phyloP scores from a whole-genome alignment of 2,329 filamentous ascomycete genomes.

The Teratosphaeria nubilosa region DNA sequence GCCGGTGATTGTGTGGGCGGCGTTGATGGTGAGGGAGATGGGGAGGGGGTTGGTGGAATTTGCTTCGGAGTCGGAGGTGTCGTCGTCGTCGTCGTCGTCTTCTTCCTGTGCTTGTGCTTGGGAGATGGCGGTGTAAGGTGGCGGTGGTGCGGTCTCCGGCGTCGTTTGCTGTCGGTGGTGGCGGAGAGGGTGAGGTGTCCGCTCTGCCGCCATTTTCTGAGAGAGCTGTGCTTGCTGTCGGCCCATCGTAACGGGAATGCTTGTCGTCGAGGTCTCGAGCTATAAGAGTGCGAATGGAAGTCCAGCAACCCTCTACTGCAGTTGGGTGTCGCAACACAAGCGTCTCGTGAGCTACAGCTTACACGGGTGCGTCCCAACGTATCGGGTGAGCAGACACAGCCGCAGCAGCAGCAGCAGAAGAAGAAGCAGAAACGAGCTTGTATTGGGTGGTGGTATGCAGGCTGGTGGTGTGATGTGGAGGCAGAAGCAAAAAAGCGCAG shows the following conservation, averaged over 20 bases:
- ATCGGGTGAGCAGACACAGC: background rate
- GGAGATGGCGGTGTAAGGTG: slow-evolving; percentile 7
- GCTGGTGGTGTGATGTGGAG: background rate
- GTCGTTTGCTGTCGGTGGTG: slow-evolving; percentile 1
- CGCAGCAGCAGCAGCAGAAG: background rate
- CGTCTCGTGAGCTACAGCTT: background rate
- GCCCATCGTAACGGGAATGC: slow-evolving; percentile 2
- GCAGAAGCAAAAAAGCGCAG: background rate
- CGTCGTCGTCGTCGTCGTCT: slow-evolving; percentile 3
- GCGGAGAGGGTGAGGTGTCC: background rate
- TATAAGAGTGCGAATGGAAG: background rate
- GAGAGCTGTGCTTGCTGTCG: slow-evolving; percentile 1
- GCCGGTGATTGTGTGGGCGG: slow-evolving; percentile 37
- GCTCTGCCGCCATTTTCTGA: slow-evolving; percentile 3
- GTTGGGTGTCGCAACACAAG: background rate
- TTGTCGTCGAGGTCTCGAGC: background rate
- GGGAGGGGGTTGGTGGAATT: slow-evolving; percentile 21
- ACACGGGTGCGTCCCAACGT: background rate
- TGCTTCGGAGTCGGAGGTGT: slow-evolving; percentile 1
- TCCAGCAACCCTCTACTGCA: background rate
- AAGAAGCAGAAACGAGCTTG: background rate
- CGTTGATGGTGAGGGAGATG: slow-evolving; percentile 41
- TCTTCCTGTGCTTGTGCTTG: background rate
- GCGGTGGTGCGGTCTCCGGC: slow-evolving; percentile 1
- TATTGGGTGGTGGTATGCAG: background rate